Evolutionary conservation across 768 basidiomycete species (phyloP).

Genomic region (Kwoniella sp.): DNA sequence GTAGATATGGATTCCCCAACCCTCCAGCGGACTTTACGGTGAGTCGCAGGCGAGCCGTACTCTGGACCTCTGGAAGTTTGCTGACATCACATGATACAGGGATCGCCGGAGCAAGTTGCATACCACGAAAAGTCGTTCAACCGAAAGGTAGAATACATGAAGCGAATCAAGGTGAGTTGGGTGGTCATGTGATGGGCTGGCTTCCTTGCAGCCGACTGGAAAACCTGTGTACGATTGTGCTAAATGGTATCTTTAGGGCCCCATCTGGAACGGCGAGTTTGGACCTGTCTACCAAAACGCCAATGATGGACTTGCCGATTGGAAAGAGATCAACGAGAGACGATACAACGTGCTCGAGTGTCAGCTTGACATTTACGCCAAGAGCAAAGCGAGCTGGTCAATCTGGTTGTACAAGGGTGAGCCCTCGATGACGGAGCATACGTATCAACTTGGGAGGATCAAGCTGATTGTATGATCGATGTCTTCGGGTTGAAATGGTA

Average conservation of each 20-base stretch:
- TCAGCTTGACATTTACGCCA: conserved; percentile 71
- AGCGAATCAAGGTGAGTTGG: conserved; percentile 55
- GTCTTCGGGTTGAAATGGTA: background rate
- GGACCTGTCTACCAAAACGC: conserved; percentile 69
- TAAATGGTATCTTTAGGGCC: conserved; percentile 8
- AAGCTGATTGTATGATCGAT: conserved; percentile 42
- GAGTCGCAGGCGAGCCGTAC: background rate
- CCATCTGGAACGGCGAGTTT: conserved; percentile 74
- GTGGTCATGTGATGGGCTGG: too few relatives aligned
- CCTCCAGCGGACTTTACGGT: conserved; percentile 62
- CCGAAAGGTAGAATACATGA: conserved; percentile 77
- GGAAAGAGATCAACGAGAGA: conserved; percentile 67
- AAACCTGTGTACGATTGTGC: too few relatives aligned
- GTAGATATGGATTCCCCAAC: conserved; percentile 67
- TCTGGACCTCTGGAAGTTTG: background rate
- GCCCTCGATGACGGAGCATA: conserved; percentile 61
- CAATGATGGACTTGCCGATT: conserved; percentile 62
- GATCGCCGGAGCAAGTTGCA: conserved; percentile 21
- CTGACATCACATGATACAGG: conserved; percentile 3
- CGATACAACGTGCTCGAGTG: conserved; percentile 71
- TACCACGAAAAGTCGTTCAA: conserved; percentile 59
- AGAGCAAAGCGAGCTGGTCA: conserved; percentile 65
- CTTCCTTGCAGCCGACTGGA: too few relatives aligned
- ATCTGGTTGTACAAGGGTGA: conserved; percentile 79
- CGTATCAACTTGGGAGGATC: conserved; percentile 65